Base-by-base conservation (phyloP, 805 yeast species). In the Lipomyces chichibuensis region DNA sequence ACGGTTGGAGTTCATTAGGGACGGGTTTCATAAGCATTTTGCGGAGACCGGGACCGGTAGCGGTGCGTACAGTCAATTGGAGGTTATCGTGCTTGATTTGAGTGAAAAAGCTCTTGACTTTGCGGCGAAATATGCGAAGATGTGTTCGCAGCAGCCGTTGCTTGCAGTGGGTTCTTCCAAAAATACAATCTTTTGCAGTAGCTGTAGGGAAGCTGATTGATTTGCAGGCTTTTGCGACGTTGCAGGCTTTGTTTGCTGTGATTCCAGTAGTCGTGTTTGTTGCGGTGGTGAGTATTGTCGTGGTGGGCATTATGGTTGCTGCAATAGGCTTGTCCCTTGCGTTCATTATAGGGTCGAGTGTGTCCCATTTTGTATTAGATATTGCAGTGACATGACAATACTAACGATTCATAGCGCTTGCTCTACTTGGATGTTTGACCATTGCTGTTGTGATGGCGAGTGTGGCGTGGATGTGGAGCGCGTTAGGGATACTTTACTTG, bases 211-310 rank as follows among this genome's bases (percentile, higher is more conserved):
- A 9, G 29, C 57, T 56, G 37, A 59, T 46, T 14, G n/a, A 9
- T 33, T 46, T 23, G 17, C 23, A 66, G 69, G 60, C 61, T 23
- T 63, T 63, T 60, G 37, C 57, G n/a, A 60, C 65, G 23, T 20
- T 66, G 20, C 70, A 67, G 52, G 65, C 51, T 17, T 49, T 51
- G 43, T 64, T 67, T 61, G 65, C 67, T 4, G 43, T 20, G 14
- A 49, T 63, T 3, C 70, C 70, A 27, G 53, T 55, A 11, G 37
- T 43, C 33, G 57, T 37, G 39, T 32, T 63, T 49, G 17, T 43
- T 5, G 49, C 49, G 27, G 23, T 39, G n/a, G 43, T 53, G 46
- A 23, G 55, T 55, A 20, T 23, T 14, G 56, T 46, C n/a, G 62
- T 14, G 13, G 55, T 29, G n/a, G 55, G 55, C 11, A 52, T 29